Evolutionary conservation across 306 rosid genomes (phyloP), one percentile per base, ranked within the genome.

Genomic region (Begonia masoniana): DNA sequence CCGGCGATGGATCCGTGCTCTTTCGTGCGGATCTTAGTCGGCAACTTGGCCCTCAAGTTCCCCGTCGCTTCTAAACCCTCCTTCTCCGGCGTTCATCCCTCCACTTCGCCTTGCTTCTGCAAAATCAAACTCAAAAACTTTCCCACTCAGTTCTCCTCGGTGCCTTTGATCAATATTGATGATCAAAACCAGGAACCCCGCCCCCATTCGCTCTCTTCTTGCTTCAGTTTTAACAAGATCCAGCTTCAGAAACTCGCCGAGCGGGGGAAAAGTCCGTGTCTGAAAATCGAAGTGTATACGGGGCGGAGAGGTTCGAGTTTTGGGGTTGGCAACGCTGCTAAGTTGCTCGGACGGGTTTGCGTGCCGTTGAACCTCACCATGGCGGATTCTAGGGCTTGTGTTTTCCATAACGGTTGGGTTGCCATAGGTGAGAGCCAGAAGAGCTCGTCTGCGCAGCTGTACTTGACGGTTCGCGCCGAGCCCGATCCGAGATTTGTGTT

Each of bases 1-100:
- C n/a, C n/a, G n/a, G n/a, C n/a, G n/a, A 82, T 87, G 96, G 94
- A 87, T 78, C 94, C 94, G 49, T 83, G 96, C 65, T 72, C 78
- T 2, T 87, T 76, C 46, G 65, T 78, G 53, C 94, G 96, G 79
- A 57, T 87, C 65, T 80, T 83, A 14, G 58, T 87, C 59, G 84
- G 89, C 17, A 83, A 83, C 81, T 56, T 87, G 10, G 79, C 84
- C 49, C 51, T 87, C 13, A 83, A 81, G 53, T 70, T 71, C 3
- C 79, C 79, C 23, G 61, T 72, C 1, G 64, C 72, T 9, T 66
- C 94, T 0, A 76, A 50, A 13, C 76, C 86, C 0, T 78, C 88
- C 0, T 66, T 56, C 70, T 70, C 93, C 56, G 76, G 74, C 52
- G 77, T 76, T 1, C 87, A 72, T 57, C 87, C 89, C 0, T 74